Conservation (phyloP, 176 grass and related monocot species). For the Raddia guianensis region DNA sequence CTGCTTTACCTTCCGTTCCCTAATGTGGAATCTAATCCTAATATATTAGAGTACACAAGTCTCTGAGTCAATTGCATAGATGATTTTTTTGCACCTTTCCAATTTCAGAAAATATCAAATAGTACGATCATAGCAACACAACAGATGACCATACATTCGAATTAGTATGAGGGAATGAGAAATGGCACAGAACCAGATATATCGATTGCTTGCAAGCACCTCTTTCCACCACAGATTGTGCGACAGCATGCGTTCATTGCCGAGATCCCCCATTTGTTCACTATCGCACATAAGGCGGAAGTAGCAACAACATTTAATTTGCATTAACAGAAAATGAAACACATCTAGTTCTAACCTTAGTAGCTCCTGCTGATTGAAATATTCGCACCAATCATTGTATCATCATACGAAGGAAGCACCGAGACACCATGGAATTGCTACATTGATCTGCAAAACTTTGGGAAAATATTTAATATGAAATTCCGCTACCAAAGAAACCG, state of each 20-base stretch:
- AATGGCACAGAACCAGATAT: background rate
- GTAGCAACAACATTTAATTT: no score
- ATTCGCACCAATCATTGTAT: no score
- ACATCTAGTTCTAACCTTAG: no score
- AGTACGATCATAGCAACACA: conserved; percentile 6
- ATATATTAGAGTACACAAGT: conserved; percentile 84
- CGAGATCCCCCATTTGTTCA: conserved; percentile 50
- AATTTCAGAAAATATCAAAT: conserved; percentile 67
- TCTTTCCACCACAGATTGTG: conserved; percentile 98
- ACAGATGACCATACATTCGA: conserved; percentile 29
- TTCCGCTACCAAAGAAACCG: no score
- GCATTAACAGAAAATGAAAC: no score
- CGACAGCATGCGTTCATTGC: conserved; percentile 53
- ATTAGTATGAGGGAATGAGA: conserved; percentile 6
- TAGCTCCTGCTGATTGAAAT: no score
- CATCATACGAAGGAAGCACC: no score
- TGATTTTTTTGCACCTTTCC: conserved; percentile 85
- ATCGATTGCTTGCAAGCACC: conserved; percentile 48
- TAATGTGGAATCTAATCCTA: conserved; percentile 76
- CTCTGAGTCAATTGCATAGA: conserved; percentile 74
- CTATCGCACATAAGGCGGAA: conserved; percentile 57
- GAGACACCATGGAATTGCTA: no score
- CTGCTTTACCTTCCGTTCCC: conserved; percentile 97
- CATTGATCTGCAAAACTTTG: no score
- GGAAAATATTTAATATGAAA: no score